Evolutionary conservation across 495 filamentous ascomycete genomes (phyloP).

Genomic region (Neurospora cerealis): DNA sequence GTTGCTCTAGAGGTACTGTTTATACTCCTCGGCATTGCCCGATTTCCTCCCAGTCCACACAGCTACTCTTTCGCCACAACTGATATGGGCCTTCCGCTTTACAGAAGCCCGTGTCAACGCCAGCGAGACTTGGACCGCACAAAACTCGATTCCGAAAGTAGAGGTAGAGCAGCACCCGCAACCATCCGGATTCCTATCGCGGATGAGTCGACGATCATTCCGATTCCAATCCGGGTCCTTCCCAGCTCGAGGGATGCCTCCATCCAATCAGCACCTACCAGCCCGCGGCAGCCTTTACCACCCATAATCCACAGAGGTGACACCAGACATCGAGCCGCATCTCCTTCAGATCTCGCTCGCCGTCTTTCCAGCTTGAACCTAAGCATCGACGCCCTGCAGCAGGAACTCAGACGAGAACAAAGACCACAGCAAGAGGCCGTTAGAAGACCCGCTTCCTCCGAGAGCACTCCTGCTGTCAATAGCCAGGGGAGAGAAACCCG

Average conservation of each 20-base stretch:
- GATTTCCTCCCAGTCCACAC: not conserved
- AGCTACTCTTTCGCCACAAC: not conserved
- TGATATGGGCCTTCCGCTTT: not conserved
- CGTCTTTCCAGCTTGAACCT: not conserved
- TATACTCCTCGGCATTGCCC: not conserved
- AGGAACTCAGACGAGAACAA: not conserved
- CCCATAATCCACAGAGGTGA: not conserved
- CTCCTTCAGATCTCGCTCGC: not conserved
- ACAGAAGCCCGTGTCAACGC: not conserved
- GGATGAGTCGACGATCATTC: not conserved
- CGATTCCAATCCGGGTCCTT: not conserved
- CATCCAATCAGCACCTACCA: not conserved
- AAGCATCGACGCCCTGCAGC: not conserved
- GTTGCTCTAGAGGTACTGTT: not conserved
- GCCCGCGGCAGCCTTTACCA: not conserved
- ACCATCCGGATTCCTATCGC: not conserved
- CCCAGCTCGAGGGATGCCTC: not conserved
- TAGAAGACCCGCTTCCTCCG: not conserved
- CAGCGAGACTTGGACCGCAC: not conserved
- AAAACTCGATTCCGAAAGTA: not conserved
- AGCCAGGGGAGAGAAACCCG: not conserved
- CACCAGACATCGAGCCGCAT: not conserved
- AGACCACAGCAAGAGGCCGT: not conserved
- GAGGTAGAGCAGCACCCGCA: not conserved
- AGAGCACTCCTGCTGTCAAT: not conserved